Evolutionary conservation across 176 grass and related monocot genomes (phyloP).

Genomic region (Carex scoparia): DNA sequence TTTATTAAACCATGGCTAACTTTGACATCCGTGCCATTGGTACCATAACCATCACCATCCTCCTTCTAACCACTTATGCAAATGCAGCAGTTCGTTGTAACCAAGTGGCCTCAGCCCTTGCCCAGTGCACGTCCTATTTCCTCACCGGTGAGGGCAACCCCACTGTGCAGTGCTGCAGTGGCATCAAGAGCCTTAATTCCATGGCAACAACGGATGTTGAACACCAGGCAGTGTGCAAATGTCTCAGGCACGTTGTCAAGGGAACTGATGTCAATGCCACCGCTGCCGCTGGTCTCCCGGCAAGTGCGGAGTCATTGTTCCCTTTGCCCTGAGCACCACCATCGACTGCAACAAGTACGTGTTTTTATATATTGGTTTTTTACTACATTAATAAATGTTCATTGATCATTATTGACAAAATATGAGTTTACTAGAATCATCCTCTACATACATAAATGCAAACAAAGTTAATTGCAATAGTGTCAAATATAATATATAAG

Average conservation of each 20-base stretch:
- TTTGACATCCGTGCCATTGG: background rate
- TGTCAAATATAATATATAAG: no score
- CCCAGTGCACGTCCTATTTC: background rate
- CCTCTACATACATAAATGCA: no score
- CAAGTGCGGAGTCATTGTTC: conserved; percentile 18
- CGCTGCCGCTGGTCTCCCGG: background rate
- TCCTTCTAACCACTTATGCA: background rate
- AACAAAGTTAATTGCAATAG: no score
- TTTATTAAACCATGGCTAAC: conserved; percentile 9
- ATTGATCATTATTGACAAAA: no score
- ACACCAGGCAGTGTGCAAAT: conserved; percentile 17
- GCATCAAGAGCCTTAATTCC: background rate
- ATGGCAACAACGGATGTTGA: background rate
- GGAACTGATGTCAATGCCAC: background rate
- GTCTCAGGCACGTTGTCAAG: background rate
- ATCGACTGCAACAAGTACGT: conserved; percentile 24
- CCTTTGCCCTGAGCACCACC: conserved; percentile 16
- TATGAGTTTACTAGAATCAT: no score
- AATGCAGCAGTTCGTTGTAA: background rate
- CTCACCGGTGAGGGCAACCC: background rate
- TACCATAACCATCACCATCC: background rate
- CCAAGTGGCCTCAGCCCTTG: background rate
- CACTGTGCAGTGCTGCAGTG: background rate
- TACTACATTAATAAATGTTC: no score
- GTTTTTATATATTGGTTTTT: no score